Base-by-base conservation (phyloP, 2,329 filamentous ascomycete species). In the Corinectria fuckeliana region DNA sequence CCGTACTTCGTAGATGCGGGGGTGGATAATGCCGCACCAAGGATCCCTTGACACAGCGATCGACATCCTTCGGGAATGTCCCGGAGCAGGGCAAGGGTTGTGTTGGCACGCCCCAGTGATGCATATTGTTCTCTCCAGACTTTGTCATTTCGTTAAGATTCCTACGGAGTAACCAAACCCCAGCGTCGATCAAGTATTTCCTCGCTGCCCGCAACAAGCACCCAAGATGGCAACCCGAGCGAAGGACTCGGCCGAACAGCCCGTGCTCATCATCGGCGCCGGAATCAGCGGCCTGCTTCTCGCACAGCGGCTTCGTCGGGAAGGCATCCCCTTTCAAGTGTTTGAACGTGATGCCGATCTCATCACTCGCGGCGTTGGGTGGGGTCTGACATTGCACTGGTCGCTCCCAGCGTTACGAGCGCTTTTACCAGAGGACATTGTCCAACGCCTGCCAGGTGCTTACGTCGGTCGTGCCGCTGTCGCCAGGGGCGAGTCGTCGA, bases 381-480 rank as follows among this genome's bases (percentile, higher is more conserved):
- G 86, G 88, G 87, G 85, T 3, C 75, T 89, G 56, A 88, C 86
- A 0, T 75, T 89, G 56, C 85, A 88, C 69, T 89, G 86, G 86
- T 84, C 83, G 4, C 77, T 88, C 9, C 77, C 81, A 0, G 78
- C 77, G 1, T 75, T 89, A 38, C 77, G 81, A 42, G 69, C 76
- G 7, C 75, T 88, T 20, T 74, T 89, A 25, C 82, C 85, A 0
- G 69, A 77, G 0, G 72, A 80, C 11, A 71, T 87, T 6, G 56
- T 80, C 3, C 67, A 69, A 2, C 77, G 78, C 0, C 71, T 87
- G 2, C 77, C 80, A 1, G 80, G 82, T 45, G 77, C 81, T 0
- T 85, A 83, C 65, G 82, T 88, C 41, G 82, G 85, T 69, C 75
- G 79, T n/a, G 71, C 76, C 58, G 79, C 85, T 66, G 80, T 82